phyloP scores from a whole-genome alignment of 2,329 filamentous ascomycete genomes.

The Sporothrix variecibatus region DNA sequence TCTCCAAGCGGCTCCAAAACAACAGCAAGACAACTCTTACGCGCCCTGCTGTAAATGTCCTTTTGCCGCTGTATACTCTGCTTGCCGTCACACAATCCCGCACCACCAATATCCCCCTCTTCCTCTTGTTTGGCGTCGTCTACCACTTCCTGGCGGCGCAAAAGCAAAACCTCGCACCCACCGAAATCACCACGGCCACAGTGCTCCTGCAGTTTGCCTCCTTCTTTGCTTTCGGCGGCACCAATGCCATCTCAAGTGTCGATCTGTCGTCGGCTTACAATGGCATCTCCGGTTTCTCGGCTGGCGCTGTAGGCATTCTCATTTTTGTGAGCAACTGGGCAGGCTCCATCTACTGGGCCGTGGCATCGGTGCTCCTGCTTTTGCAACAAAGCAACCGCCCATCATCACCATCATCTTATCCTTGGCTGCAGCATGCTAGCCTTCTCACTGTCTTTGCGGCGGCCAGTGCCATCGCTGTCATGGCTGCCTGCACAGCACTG shows the following conservation, averaged over 20 bases:
- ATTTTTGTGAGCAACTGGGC: constrained; percentile 92
- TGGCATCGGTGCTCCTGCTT: constrained; percentile 62
- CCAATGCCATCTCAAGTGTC: constrained; percentile 93
- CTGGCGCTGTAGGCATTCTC: constrained; percentile 76
- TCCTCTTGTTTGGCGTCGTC: constrained; percentile 70
- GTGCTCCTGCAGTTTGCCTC: constrained; percentile 77
- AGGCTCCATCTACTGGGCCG: constrained; percentile 84
- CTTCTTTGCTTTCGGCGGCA: constrained; percentile 89
- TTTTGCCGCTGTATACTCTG: constrained; percentile 73
- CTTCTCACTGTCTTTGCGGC: constrained; percentile 72
- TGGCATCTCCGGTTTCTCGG: constrained; percentile 78
- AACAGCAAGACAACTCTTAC: not conserved
- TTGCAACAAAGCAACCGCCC: constrained; percentile 5
- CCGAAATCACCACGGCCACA: constrained; percentile 67
- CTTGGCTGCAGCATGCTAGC: constrained; percentile 53
- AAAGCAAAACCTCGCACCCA: constrained; percentile 45
- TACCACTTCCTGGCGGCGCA: constrained; percentile 48
- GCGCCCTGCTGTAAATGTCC: constrained; percentile 37
- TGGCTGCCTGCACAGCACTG: constrained; percentile 82
- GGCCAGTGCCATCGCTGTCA: constrained; percentile 68
- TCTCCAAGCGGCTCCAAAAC: constrained; percentile 8
- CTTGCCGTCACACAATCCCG: constrained; percentile 86
- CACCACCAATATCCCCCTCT: constrained; percentile 80
- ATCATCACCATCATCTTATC: not conserved
- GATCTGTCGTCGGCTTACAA: constrained; percentile 96